Conservation (phyloP, 768 basidiomycete genomes). For the Tulasnella sp. region DNA sequence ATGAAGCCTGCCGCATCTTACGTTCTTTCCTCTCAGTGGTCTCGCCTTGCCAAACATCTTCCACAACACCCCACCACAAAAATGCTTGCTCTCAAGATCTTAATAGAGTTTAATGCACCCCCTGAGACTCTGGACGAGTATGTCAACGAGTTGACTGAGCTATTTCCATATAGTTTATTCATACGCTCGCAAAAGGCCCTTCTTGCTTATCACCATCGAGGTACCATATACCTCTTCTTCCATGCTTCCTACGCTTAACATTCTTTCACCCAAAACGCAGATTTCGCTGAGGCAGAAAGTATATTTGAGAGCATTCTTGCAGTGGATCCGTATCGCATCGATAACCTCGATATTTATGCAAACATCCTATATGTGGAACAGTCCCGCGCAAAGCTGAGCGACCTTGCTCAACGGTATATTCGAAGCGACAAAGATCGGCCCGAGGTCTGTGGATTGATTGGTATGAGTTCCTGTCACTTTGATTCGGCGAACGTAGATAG, state of each 20-base stretch:
- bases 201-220: conserved; percentile 80
- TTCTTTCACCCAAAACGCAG: conserved; percentile 31
- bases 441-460: conserved; percentile 91
- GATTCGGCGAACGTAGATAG: not conserved
- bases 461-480: conserved; percentile 36
- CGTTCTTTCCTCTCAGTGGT: conserved; percentile 1
- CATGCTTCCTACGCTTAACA: not conserved
- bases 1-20: conserved; percentile 22
- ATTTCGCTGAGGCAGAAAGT: conserved; percentile 72
- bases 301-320: conserved; percentile 75
- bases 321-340: conserved; percentile 77
- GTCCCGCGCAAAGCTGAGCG: conserved; percentile 74
- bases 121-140: conserved; percentile 72
- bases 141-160: conserved; percentile 67
- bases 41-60: conserved; percentile 5
- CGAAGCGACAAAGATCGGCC: conserved; percentile 84
- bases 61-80: conserved; percentile 29
- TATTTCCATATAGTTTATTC: conserved; percentile 75
- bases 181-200: conserved; percentile 76
- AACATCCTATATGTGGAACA: conserved; percentile 96
- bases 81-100: conserved; percentile 76
- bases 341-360: conserved; percentile 91
- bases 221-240: conserved; percentile 30
- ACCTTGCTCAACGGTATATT: conserved; percentile 83
- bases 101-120: conserved; percentile 81